phyloP scores from a whole-genome alignment of 1,139 yeast genomes.

The Yamadazyma spencermartinsiae region DNA sequence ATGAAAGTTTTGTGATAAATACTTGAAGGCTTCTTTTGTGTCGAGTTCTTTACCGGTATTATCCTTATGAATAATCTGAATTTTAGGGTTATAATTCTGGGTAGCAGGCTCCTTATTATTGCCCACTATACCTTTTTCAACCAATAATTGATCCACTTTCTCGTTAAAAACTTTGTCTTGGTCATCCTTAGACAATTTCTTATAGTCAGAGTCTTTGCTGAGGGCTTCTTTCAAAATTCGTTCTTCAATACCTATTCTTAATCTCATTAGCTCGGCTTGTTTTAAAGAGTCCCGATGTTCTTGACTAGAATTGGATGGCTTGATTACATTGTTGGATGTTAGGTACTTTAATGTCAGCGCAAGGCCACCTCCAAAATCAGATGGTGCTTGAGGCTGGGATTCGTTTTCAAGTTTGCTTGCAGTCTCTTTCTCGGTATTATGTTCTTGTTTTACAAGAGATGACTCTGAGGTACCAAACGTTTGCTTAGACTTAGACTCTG shows the following conservation, averaged over 20 bases:
- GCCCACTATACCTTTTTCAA: constrained; percentile 25
- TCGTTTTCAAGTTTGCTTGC: background rate
- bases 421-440: constrained; percentile 4
- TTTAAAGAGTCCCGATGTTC: constrained; percentile 29
- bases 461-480: background rate
- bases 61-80: constrained; percentile 67
- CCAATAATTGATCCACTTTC: constrained; percentile 31
- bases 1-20: constrained; percentile 83
- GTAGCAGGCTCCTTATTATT: constrained; percentile 2
- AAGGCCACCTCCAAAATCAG: constrained; percentile 38
- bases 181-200: constrained; percentile 30
- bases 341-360: constrained; percentile 60
- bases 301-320: constrained; percentile 16
- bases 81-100: constrained; percentile 58
- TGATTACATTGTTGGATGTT: constrained; percentile 42
- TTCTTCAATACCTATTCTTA: constrained; percentile 39
- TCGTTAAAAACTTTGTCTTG: constrained; percentile 28
- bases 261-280: constrained; percentile 33
- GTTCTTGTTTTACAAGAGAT: background rate
- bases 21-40: constrained; percentile 82
- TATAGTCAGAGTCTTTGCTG: constrained; percentile 30
- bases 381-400: background rate
- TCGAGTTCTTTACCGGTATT: constrained; percentile 65
- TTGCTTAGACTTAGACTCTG: background rate
- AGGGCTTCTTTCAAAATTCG: constrained; percentile 43